Conservation (phyloP, 495 filamentous ascomycete genomes). For the Penicillium maclennaniae region DNA sequence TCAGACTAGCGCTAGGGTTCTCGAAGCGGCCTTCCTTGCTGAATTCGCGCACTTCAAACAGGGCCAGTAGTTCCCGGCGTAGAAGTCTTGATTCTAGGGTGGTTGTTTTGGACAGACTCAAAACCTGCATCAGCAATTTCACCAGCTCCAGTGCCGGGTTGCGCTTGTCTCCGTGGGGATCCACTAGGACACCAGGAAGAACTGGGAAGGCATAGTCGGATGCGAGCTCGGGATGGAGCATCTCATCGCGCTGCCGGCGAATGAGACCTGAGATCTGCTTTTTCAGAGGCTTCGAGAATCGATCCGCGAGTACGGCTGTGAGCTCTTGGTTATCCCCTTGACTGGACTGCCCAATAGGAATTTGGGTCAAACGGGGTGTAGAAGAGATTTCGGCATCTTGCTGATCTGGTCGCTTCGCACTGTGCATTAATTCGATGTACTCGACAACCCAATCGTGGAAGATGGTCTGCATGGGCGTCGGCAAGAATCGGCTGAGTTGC, state of each 20-base stretch:
- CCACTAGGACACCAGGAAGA: constrained; percentile 67
- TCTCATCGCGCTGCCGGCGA: constrained; percentile 76
- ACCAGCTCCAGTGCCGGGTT: constrained; percentile 88
- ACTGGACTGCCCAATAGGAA: constrained; percentile 46
- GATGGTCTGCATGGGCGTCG: constrained; percentile 69
- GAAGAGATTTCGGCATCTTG: constrained; percentile 40
- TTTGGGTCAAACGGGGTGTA: constrained; percentile 77
- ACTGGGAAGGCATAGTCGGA: constrained; percentile 83
- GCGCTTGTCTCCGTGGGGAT: constrained; percentile 54
- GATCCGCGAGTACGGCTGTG: constrained; percentile 59
- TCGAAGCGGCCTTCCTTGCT: constrained; percentile 77
- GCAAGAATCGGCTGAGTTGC: constrained; percentile 90
- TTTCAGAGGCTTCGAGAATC: constrained; percentile 84
- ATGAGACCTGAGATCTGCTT: constrained; percentile 79
- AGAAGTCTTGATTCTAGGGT: constrained; percentile 80
- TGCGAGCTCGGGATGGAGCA: constrained; percentile 84
- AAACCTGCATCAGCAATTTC: constrained; percentile 84
- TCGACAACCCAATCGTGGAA: constrained; percentile 94
- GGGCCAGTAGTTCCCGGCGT: constrained; percentile 78
- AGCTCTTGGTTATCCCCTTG: constrained; percentile 57
- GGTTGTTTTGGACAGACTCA: constrained; percentile 77
- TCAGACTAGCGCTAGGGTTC: constrained; percentile 76
- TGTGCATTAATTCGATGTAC: constrained; percentile 93
- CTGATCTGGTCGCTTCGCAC: constrained; percentile 62
- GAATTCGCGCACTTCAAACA: constrained; percentile 95